Evolutionary conservation across 140 eudicot species (phyloP), one percentile per base, ranked within the genome.

Genomic region (Oenanthe javanica): DNA sequence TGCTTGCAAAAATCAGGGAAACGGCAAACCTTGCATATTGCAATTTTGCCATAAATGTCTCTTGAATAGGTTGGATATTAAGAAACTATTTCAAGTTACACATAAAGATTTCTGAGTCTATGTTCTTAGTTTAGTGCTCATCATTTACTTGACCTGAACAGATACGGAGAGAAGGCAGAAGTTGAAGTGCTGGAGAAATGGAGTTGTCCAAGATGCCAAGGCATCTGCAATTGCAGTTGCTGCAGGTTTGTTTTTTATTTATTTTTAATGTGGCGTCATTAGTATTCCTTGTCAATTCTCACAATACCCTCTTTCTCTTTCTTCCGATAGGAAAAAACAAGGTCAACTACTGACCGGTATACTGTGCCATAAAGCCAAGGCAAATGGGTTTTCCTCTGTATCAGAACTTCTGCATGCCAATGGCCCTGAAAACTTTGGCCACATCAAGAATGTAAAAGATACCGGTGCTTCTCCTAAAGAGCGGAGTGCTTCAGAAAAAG

Each of bases 131-230:
- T 4, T 31, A 48, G 67, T 64, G 48, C 16, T 19, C 15, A 15
- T 48, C 21, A 36, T 77, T 50, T 81, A 46, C 16, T 71, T 40
- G 6, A 74, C 52, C 81, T 84, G 75, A 49, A 25, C 70, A 95
- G 99, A 81, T 95, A 95, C 70, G 99, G 99, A 16, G 93, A 95
- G 90, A 88, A 88, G 79, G 93, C 88, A 50, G 98, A 89, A 67
- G 92, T 91, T 83, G 80, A 59, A 55, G 87, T 21, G n/a, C 63
- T 78, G 74, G 92, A 52, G 25, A 88, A 89, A 63, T 95, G 99
- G 99, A 79, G 49, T 15, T 95, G 99, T 86, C 99, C 99, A 45
- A 92, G 50, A 87, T 95, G 99, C 81, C 88, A 88, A 81, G 97
- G 84, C 76, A 88, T 83, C 6, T 95, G 99, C 89, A 95, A 95